Evolutionary conservation across 441 rosid species (phyloP).

Genomic region (Eruca vesicaria): DNA sequence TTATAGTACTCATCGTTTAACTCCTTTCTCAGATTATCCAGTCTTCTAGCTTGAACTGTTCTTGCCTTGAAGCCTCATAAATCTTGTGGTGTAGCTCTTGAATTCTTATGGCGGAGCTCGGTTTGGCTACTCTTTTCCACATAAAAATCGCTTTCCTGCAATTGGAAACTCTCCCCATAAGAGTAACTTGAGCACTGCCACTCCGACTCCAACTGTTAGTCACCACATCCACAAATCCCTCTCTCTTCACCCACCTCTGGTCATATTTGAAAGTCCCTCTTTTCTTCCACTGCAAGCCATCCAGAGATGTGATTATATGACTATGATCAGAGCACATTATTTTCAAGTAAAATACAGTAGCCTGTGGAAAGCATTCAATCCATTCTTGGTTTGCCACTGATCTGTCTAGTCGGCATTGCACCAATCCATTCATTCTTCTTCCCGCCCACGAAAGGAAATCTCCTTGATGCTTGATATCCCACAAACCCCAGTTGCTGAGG

Average conservation of each 20-base stretch:
- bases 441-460: not conserved
- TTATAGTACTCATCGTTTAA: not conserved
- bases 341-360: too few relatives aligned
- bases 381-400: not conserved
- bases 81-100: not conserved
- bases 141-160: not conserved
- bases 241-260: too few relatives aligned
- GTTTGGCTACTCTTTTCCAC: not conserved
- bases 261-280: not conserved
- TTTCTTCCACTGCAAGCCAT: not conserved
- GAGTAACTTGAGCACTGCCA: not conserved
- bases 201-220: not conserved
- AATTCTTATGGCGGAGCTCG: not conserved
- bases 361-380: too few relatives aligned
- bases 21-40: not conserved
- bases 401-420: not conserved
- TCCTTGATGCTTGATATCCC: not conserved
- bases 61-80: not conserved
- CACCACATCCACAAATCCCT: not conserved
- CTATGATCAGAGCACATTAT: not conserved
- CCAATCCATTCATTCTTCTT: not conserved
- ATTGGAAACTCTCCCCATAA: not conserved
- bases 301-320: not conserved
- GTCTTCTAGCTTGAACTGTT: not conserved
- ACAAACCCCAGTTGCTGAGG: not conserved